Evolutionary conservation across 208 protist species (phyloP), one percentile per base, ranked within the genome.

Genomic region (Giardia muris): DNA sequence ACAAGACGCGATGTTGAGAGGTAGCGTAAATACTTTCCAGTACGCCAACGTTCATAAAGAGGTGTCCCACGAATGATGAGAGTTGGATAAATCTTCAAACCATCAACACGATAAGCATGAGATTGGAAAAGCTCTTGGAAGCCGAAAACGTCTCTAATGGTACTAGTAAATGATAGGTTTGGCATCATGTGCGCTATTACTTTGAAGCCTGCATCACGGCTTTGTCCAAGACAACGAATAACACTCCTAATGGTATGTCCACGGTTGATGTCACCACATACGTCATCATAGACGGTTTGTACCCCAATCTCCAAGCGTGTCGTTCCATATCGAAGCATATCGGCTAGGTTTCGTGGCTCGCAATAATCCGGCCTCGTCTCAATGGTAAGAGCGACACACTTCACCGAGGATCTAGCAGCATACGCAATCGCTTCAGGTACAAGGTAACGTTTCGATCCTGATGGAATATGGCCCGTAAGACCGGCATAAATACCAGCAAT

Each of bases 181-280:
- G 98, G 98, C 98, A 99, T 99, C 93, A 99, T 97, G 92, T 99
- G 98, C 2, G 98, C 97, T 46, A 98, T 97, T 0, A 99, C 96
- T 94, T 99, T 99, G 94, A 97, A 99, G 86, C 98, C 98, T 91
- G 96, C 95, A 93, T 99, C 97, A 92, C 43, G 95, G 93, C 19
- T 98, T 96, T 45, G 97, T 96, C 86, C 91, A 47, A 93, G 90
- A 39, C 92, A 93, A 30, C 46, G 47, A 3, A 67, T 43, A 19
- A 93, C 44, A 30, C 57, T 22, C 0, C 96, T 93, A 44, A 98
- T 96, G 0, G 96, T 98, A 90, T 98, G 97, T 47, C 98, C 97
- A 86, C 98, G 93, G 47, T 96, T 96, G 0, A 98, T 97, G 45
- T 96, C 94, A 0, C 94, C 92, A 1, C 98, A 94, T 43, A 99